Evolutionary conservation across 116 monocot genomes (phyloP).

Genomic region (Posidonia oceanica): DNA sequence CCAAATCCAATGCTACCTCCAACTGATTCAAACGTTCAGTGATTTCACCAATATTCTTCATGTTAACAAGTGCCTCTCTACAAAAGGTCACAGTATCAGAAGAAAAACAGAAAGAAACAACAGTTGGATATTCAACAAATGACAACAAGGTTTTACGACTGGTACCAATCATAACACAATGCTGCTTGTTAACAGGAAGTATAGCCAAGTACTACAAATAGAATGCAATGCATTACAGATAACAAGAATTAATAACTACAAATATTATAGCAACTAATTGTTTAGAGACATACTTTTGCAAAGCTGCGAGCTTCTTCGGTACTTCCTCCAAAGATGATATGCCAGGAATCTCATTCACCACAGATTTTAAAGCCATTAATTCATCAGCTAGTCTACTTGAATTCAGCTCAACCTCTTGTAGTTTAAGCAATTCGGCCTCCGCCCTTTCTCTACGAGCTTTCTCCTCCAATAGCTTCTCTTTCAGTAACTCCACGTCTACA

Average conservation of each 20-base stretch:
- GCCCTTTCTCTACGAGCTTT: slow-evolving; percentile 60
- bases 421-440: slow-evolving; percentile 51
- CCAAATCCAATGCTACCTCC: slow-evolving; percentile 49
- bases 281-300: slow-evolving; percentile 60
- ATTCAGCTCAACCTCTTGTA: slow-evolving; percentile 47
- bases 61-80: slow-evolving; percentile 63
- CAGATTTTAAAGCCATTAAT: slow-evolving; percentile 56
- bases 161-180: too few relatives aligned
- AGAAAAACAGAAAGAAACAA: background rate
- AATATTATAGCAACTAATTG: background rate
- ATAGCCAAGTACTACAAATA: background rate
- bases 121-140: background rate
- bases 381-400: slow-evolving; percentile 56
- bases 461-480: slow-evolving; percentile 81
- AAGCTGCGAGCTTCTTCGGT: slow-evolving; percentile 43
- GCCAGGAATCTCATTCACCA: slow-evolving; percentile 68
- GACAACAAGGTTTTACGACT: too few relatives aligned
- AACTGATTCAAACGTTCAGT: slow-evolving; percentile 52
- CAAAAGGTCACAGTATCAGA: slow-evolving; percentile 4
- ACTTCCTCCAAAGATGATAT: slow-evolving; percentile 63
- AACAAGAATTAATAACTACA: background rate
- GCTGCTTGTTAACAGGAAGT: background rate
- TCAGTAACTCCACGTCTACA: slow-evolving; percentile 52
- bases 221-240: background rate
- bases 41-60: slow-evolving; percentile 64